Conservation (phyloP, 2,329 filamentous ascomycete species). For the Aspergillus costaricaensis region DNA sequence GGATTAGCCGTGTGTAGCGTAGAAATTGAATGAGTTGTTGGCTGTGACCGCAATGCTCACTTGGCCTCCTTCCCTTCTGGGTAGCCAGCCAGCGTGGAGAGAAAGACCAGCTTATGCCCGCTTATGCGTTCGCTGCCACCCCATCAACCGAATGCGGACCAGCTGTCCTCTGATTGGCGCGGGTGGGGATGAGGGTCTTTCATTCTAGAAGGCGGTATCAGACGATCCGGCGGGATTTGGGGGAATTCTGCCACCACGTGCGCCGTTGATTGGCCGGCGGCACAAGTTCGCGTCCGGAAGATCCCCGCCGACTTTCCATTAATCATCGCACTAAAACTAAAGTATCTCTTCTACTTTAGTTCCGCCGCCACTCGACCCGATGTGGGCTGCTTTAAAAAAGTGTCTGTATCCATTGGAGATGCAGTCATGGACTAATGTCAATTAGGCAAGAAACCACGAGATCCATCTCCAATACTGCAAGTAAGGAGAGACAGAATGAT, state of each 20-base stretch:
- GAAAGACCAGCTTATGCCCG: neutral
- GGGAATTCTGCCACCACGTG: conserved; percentile 37
- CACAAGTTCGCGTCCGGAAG: conserved; percentile 4
- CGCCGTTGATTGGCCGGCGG: conserved; percentile 30
- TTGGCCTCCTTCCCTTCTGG: neutral
- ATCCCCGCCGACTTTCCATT: neutral
- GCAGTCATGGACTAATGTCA: neutral
- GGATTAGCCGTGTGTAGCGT: neutral
- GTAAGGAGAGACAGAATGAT: neutral
- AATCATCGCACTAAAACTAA: conserved; percentile 9
- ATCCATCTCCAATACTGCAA: neutral
- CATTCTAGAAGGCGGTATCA: conserved; percentile 21
- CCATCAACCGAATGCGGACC: neutral
- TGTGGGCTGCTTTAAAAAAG: neutral
- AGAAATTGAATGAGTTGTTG: too few relatives aligned
- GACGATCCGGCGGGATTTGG: conserved; percentile 21
- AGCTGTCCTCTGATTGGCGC: neutral
- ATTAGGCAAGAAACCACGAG: conserved; percentile 12
- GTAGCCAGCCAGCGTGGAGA: neutral
- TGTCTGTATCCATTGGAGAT: neutral
- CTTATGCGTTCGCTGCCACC: neutral
- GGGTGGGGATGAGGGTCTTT: neutral
- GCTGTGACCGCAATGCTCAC: neutral
- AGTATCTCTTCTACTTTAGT: neutral
- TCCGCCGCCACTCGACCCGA: conserved; percentile 12